A percentile compares a stretch with the other conserved stretches of the same genome.
These are phyloP conservation scores for Dactylella cylindrospora DNA, from an alignment of 2,329 filamentous ascomycete species.

Conservation along the genomic window DNA sequence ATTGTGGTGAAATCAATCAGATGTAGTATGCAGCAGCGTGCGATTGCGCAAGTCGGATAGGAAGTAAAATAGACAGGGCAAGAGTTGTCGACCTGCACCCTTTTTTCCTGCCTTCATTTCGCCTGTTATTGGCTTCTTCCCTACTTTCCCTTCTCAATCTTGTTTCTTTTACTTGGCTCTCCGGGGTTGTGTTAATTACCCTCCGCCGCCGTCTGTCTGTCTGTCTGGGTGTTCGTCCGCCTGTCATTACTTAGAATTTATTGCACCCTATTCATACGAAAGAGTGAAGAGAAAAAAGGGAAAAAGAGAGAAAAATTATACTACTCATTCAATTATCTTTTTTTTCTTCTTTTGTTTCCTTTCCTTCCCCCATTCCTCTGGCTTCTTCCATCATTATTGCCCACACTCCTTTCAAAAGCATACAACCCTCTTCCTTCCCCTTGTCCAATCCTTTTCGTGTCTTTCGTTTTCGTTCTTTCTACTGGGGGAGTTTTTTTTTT, in stretches of 20 bases:
- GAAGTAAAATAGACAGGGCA: too few species aligned
- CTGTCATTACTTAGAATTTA: background rate
- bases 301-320: background rate
- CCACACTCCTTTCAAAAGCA: too few species aligned
- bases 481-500: too few species aligned
- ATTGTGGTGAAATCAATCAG: too few species aligned
- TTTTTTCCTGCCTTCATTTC: too few species aligned
- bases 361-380: conserved; percentile 1
- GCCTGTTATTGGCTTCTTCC: too few species aligned
- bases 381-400: conserved; percentile 3
- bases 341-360: background rate
- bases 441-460: background rate
- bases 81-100: too few species aligned
- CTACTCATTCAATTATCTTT: conserved; percentile 2
- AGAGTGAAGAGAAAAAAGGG: too few species aligned
- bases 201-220: background rate
- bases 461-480: background rate
- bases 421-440: too few species aligned
- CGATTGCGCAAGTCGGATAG: too few species aligned
- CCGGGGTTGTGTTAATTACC: conserved; percentile 1
- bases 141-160: too few species aligned
- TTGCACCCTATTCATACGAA: background rate
- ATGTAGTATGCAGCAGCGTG: background rate
- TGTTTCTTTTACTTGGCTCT: background rate
- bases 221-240: background rate